phyloP scores from a whole-genome alignment of 1,284 basidiomycete species.

The Testicularia cyperi region DNA sequence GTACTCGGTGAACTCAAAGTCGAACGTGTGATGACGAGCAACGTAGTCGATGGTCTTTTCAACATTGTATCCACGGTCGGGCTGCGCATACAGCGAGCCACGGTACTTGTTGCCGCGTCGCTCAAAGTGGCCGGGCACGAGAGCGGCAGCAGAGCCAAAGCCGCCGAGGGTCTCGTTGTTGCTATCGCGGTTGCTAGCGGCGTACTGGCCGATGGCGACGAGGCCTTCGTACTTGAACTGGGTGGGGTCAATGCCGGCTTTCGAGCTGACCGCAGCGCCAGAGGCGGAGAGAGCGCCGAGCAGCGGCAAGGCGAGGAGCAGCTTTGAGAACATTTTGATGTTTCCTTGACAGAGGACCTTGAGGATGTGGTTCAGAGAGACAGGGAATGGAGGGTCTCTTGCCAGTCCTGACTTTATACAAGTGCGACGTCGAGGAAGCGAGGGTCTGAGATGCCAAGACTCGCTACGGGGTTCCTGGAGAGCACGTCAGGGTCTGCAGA shows the following conservation, averaged over 20 bases:
- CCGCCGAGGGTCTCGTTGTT: conserved; percentile 59
- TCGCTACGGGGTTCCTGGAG: too few relatives aligned
- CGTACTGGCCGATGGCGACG: conserved; percentile 59
- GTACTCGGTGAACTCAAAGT: conserved; percentile 65
- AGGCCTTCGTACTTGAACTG: conserved; percentile 58
- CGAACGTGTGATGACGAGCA: conserved; percentile 66
- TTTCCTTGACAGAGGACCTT: too few relatives aligned
- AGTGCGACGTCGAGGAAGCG: too few relatives aligned
- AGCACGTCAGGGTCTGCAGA: too few relatives aligned
- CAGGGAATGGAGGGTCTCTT: too few relatives aligned
- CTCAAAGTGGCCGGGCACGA: conserved; percentile 22
- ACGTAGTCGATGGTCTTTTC: conserved; percentile 67
- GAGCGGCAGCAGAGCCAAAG: conserved; percentile 44
- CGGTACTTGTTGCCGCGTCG: conserved; percentile 53
- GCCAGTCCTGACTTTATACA: too few relatives aligned
- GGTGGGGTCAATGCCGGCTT: conserved; percentile 18
- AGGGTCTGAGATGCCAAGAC: too few relatives aligned
- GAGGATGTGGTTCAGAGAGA: too few relatives aligned
- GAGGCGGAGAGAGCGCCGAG: conserved; percentile 4
- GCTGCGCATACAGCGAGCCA: conserved; percentile 65
- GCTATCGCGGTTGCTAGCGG: conserved; percentile 48
- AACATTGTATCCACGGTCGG: conserved; percentile 65
- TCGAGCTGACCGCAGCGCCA: conserved; percentile 9
- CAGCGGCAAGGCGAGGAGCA: conserved; percentile 8
- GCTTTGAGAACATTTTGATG: conserved; percentile 9